Evolutionary conservation across 768 basidiomycete genomes (phyloP).

Genomic region (Boletus rubroflammeus): DNA sequence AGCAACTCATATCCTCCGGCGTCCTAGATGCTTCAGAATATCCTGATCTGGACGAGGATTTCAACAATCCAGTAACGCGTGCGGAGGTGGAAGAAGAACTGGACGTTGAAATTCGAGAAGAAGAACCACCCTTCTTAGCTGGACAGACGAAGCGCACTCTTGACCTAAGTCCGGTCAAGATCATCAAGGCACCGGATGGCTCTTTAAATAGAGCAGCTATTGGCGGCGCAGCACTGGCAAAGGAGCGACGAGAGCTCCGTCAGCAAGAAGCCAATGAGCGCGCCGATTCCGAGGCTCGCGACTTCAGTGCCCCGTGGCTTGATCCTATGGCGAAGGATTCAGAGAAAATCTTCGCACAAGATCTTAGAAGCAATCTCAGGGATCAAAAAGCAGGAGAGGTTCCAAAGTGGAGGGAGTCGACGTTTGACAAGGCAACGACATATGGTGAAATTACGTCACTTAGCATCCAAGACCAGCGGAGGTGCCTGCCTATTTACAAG

Average conservation of each 20-base stretch:
- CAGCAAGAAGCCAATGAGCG: conserved; percentile 93
- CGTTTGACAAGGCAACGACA: conserved; percentile 93
- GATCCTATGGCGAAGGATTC: conserved; percentile 93
- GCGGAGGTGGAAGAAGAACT: conserved; percentile 94
- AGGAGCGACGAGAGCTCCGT: conserved; percentile 90
- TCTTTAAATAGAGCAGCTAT: conserved; percentile 94
- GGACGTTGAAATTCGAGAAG: conserved; percentile 95
- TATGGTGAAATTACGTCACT: conserved; percentile 90
- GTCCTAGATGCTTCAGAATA: conserved; percentile 90
- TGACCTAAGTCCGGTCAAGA: conserved; percentile 95
- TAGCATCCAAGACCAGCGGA: conserved; percentile 92
- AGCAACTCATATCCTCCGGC: conserved; percentile 96
- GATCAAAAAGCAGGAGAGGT: conserved; percentile 81
- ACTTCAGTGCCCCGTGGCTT: conserved; percentile 95
- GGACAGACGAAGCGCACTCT: conserved; percentile 96
- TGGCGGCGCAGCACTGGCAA: conserved; percentile 88
- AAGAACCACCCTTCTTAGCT: conserved; percentile 92
- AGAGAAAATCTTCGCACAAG: conserved; percentile 91
- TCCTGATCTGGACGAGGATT: conserved; percentile 87
- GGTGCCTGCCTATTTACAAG: conserved; percentile 91
- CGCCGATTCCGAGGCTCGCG: conserved; percentile 90
- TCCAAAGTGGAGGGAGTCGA: conserved; percentile 87
- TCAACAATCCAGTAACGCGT: conserved; percentile 67
- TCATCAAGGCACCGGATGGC: conserved; percentile 98
- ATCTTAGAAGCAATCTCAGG: conserved; percentile 75